These are phyloP conservation scores for Stentor coeruleus DNA, from an alignment of 73 alveolate genomes.

Conservation along the genomic window DNA sequence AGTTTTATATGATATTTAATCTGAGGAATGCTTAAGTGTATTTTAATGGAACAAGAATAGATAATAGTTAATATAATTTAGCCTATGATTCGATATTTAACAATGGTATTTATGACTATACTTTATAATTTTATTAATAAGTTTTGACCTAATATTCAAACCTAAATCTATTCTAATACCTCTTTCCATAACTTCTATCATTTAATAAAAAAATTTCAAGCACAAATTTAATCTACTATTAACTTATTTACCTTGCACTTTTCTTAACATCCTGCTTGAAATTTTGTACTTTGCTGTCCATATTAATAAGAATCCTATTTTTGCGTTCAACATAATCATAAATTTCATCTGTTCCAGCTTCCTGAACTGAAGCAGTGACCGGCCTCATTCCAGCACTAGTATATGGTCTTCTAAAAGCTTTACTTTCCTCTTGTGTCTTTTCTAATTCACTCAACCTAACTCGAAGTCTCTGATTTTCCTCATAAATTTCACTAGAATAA, in stretches of 20 bases:
- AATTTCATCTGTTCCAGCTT: not conserved
- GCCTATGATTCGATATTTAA: no score
- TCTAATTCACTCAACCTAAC: slow-evolving; percentile 12
- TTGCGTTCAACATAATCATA: not conserved
- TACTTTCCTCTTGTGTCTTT: slow-evolving; percentile 1
- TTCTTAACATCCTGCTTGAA: not conserved
- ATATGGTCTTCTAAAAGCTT: not conserved
- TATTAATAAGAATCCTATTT: not conserved
- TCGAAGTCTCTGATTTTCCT: slow-evolving; percentile 21
- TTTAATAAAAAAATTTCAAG: no score
- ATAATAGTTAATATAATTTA: no score
- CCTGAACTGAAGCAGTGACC: not conserved
- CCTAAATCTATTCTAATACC: no score
- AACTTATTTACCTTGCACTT: not conserved
- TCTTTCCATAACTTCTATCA: no score
- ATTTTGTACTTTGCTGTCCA: not conserved
- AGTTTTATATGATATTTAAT: no score
- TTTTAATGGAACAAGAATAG: no score
- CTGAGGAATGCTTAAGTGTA: no score
- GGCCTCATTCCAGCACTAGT: slow-evolving; percentile 11
- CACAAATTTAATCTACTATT: no score
- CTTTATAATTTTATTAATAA: no score
- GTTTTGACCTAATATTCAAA: no score
- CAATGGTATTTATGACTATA: no score
- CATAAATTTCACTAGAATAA: not conserved